These are phyloP conservation scores for Gilbertella persicaria DNA, from an alignment of 371 early-diverging fungal species.

Conservation along the genomic window DNA sequence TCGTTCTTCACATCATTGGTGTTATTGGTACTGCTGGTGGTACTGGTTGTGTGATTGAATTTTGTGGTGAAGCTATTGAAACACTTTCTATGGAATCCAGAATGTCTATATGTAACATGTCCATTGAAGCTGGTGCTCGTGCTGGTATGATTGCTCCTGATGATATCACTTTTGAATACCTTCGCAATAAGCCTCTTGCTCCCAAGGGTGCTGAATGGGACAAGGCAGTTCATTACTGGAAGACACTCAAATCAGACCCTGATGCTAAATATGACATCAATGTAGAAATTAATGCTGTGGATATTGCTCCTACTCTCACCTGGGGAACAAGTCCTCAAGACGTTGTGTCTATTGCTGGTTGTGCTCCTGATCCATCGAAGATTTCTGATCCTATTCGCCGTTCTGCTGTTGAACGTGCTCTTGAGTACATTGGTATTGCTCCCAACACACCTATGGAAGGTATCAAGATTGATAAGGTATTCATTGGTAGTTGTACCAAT, in stretches of 20 bases:
- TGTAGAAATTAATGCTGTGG: slow-evolving; percentile 57
- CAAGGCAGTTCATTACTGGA: slow-evolving; percentile 67
- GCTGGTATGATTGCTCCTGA: slow-evolving; percentile 77
- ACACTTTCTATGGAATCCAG: slow-evolving; percentile 64
- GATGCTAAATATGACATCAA: slow-evolving; percentile 64
- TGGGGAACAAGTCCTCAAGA: slow-evolving; percentile 78
- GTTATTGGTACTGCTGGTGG: slow-evolving; percentile 74
- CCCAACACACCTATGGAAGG: slow-evolving; percentile 62
- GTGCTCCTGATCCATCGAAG: slow-evolving; percentile 57
- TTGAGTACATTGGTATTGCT: slow-evolving; percentile 67
- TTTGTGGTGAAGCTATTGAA: slow-evolving; percentile 51
- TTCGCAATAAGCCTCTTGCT: slow-evolving; percentile 62
- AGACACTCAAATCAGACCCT: slow-evolving; percentile 56
- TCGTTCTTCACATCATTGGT: slow-evolving; percentile 69
- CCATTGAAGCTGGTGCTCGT: slow-evolving; percentile 74
- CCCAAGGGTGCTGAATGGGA: slow-evolving; percentile 66
- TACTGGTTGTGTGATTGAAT: slow-evolving; percentile 72
- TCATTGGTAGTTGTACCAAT: slow-evolving; percentile 75
- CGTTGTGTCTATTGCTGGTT: slow-evolving; percentile 61
- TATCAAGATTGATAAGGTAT: slow-evolving; percentile 66
- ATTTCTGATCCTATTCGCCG: slow-evolving; percentile 45
- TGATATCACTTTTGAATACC: slow-evolving; percentile 67
- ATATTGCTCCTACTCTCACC: slow-evolving; percentile 66
- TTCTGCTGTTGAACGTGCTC: slow-evolving; percentile 56
- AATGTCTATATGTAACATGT: slow-evolving; percentile 78